A percentile compares a stretch with the other conserved stretches of the same genome.
These are phyloP conservation scores for Aspergillus arachidicola DNA, from an alignment of 2,329 filamentous ascomycete species.

Conservation along the genomic window DNA sequence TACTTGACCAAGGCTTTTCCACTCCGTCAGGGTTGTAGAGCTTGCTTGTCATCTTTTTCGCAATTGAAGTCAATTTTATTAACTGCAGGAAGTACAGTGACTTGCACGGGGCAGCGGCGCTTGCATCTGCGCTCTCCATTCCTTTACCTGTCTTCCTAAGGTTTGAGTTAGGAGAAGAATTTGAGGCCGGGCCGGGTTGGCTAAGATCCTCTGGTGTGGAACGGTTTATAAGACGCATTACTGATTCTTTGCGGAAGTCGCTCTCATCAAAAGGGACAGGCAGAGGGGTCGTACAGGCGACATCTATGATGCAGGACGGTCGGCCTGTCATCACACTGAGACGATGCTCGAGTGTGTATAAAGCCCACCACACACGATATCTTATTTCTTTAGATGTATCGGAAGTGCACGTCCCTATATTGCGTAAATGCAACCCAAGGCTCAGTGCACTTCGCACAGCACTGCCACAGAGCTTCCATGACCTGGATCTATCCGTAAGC, in stretches of 20 bases:
- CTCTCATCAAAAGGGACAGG: conserved; percentile 45
- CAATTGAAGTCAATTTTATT: conserved; percentile 39
- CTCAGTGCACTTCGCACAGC: conserved; percentile 45
- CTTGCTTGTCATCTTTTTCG: conserved; percentile 40
- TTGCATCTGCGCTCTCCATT: conserved; percentile 19
- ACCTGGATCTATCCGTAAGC: conserved; percentile 27
- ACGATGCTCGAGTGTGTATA: conserved; percentile 47
- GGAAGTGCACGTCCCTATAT: conserved; percentile 38
- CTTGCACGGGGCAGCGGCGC: conserved; percentile 35
- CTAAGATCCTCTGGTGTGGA: conserved; percentile 23
- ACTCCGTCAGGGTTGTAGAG: conserved; percentile 43
- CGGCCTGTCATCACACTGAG: conserved; percentile 49
- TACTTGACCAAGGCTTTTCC: conserved; percentile 40
- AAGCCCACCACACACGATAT: conserved; percentile 50
- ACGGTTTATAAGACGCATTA: conserved; percentile 31
- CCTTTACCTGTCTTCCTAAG: conserved; percentile 18
- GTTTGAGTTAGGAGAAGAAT: conserved; percentile 23
- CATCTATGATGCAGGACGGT: conserved; percentile 46
- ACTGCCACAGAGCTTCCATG: conserved; percentile 46
- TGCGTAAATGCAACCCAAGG: conserved; percentile 47
- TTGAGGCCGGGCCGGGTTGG: conserved; percentile 25
- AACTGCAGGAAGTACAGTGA: conserved; percentile 46
- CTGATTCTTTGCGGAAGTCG: conserved; percentile 40
- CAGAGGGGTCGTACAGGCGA: conserved; percentile 45
- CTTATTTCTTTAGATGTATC: conserved; percentile 47